Evolutionary conservation across 345 rosid species (phyloP).

Genomic region (Salix suchowensis): DNA sequence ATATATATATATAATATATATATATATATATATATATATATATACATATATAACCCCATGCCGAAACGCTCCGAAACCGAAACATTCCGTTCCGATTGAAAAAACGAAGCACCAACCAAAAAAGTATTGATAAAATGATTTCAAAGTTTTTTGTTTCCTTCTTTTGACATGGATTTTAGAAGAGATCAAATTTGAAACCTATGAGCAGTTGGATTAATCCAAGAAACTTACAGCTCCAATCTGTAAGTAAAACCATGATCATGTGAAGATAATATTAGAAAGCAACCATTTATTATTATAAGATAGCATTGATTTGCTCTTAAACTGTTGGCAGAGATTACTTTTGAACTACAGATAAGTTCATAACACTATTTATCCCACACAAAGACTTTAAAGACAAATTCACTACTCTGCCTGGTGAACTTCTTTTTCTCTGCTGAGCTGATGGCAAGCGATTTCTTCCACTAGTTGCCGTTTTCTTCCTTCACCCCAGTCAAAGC

Average conservation of each 20-base stretch:
- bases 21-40: too few species aligned
- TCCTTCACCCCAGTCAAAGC: slow-evolving; percentile 26
- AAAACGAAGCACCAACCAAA: too few species aligned
- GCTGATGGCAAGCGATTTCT: neutral
- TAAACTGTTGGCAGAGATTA: neutral
- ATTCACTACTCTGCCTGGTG: neutral
- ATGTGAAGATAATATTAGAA: neutral
- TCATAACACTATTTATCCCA: neutral
- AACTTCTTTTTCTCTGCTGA: neutral
- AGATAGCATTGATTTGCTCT: neutral
- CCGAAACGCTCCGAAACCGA: too few species aligned
- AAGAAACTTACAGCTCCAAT: too few species aligned
- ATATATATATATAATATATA: too few species aligned
- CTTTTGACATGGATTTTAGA: too few species aligned
- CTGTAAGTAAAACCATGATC: too few species aligned
- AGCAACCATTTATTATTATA: neutral
- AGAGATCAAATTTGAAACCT: too few species aligned
- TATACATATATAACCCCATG: too few species aligned
- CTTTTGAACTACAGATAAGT: neutral
- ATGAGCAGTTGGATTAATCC: too few species aligned
- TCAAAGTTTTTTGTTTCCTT: too few species aligned
- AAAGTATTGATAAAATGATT: accelerated
- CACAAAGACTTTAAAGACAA: neutral
- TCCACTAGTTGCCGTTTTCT: slow-evolving; percentile 33
- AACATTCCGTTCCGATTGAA: too few species aligned